Percentiles rank a stretch among this genome's conserved stretches.
Evolutionary conservation across 768 basidiomycete genomes (phyloP).

Genomic region (Albatrellus ellisii): DNA sequence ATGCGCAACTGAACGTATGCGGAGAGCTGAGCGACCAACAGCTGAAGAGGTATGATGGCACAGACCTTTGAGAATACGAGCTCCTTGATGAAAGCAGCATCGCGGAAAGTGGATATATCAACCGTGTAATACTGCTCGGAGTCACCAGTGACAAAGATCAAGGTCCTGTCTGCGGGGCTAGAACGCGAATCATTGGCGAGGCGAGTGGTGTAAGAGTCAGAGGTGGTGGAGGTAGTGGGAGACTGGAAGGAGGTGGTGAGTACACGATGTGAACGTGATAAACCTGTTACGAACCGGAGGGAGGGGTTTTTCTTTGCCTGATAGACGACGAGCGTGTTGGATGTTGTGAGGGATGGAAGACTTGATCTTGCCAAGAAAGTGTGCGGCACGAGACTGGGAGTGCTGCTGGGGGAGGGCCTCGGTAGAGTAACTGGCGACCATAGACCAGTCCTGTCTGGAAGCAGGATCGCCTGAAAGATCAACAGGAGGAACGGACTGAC

Average conservation of each 20-base stretch:
- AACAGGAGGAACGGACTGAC: conserved; percentile 31
- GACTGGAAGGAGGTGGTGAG: conserved; percentile 13
- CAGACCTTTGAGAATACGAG: conserved; percentile 68
- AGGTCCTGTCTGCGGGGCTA: conserved; percentile 18
- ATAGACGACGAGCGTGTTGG: conserved; percentile 15
- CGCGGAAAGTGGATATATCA: conserved; percentile 52
- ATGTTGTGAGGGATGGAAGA: conserved; percentile 13
- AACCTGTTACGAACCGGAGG: conserved; percentile 16
- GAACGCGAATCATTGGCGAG: conserved; percentile 12
- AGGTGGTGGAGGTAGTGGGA: conserved; percentile 16
- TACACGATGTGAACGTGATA: not conserved
- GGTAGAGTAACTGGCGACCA: conserved; percentile 18
- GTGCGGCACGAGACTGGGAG: conserved; percentile 12
- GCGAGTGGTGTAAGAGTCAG: conserved; percentile 12
- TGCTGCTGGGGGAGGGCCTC: conserved; percentile 24
- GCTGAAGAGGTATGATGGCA: conserved; percentile 4
- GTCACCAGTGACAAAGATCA: conserved; percentile 64
- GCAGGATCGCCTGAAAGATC: conserved; percentile 26
- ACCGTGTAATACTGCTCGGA: conserved; percentile 66
- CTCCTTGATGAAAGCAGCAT: conserved; percentile 61
- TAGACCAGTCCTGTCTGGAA: conserved; percentile 19
- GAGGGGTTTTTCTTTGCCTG: conserved; percentile 21
- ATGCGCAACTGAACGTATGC: conserved; percentile 48
- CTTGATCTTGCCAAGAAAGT: conserved; percentile 14
- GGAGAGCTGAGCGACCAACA: conserved; percentile 3